Evolutionary conservation across 345 rosid genomes (phyloP), one percentile per base, ranked within the genome.

Genomic region (Triadica sebifera): DNA sequence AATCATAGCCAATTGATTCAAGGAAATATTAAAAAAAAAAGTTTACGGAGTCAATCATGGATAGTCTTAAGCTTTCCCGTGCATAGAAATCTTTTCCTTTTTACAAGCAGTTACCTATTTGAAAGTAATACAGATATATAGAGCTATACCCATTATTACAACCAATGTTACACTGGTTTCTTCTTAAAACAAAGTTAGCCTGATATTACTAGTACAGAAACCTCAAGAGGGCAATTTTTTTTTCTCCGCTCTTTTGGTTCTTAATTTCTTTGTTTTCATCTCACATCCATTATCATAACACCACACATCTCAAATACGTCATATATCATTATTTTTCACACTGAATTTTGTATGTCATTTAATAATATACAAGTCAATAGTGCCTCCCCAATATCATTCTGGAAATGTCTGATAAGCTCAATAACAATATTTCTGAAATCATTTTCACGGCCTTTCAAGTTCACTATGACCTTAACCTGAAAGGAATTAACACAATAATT

Each of bases 391-490:
- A 92, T 81, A 81, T 92, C 96, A 72, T 82, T 89, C 82, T 90
- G 98, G 84, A 95, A 90, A 71, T 91, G 92, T 72, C 86, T 84
- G 22, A 95, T 83, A 41, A 95, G 98, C 78, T 91, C 94, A 78
- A 90, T 91, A 61, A 97, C 99, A 19, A 79, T 89, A 78, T 90
- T 95, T 79, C 94, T 88, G 81, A 93, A 93, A 37, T 93, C 94
- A 52, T 93, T 89, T 85, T 95, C 96, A 71, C 97, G 92, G 22
- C 99, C 97, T 86, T 91, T 95, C 86, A 95, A 82, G 82, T 85
- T 89, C 77, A 95, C 98, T 63, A 90, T 91, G 60, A 88, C 90
- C 83, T 95, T 95, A 72, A 95, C 99, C 99, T 95, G 89, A 77
- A 82, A 49, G 17, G 66, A 64, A 74, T 55, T 52, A 67, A 74